phyloP scores from a whole-genome alignment of 2,329 filamentous ascomycete species.

The Fragosphaeria purpurea region DNA sequence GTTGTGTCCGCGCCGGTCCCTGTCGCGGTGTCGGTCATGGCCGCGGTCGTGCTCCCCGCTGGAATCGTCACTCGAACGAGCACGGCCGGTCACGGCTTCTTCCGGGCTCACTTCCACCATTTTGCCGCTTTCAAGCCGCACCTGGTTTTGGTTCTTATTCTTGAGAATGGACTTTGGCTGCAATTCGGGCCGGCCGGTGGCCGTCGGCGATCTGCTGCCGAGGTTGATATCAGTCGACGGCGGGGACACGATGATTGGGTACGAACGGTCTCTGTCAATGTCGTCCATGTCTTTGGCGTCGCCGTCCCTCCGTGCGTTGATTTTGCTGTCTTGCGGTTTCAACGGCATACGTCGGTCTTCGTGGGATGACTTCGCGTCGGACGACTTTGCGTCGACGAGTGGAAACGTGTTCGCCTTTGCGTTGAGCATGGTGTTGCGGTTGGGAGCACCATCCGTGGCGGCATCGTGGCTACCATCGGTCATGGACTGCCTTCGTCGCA shows the following conservation, averaged over 20 bases:
- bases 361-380: too few species aligned
- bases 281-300: conserved; percentile 8
- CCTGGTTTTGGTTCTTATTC: conserved; percentile 48
- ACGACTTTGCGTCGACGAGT: not conserved
- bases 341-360: not conserved
- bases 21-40: conserved; percentile 33
- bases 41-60: conserved; percentile 27
- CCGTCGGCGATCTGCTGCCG: conserved; percentile 15
- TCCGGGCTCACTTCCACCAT: conserved; percentile 31
- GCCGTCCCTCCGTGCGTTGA: not conserved
- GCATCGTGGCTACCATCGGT: conserved; percentile 9
- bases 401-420: conserved; percentile 6
- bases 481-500: conserved; percentile 1
- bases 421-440: not conserved
- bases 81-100: conserved; percentile 17
- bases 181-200: conserved; percentile 24
- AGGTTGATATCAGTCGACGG: conserved; percentile 17
- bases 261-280: conserved; percentile 15
- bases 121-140: conserved; percentile 40
- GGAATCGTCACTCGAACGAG: not conserved
- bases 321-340: not conserved
- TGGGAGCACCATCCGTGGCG: too few species aligned
- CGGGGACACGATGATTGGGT: conserved; percentile 29
- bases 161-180: conserved; percentile 51
- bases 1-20: conserved; percentile 30